Evolutionary conservation across 495 filamentous ascomycete species (phyloP).

Genomic region (Umbilicaria muhlenbergii): DNA sequence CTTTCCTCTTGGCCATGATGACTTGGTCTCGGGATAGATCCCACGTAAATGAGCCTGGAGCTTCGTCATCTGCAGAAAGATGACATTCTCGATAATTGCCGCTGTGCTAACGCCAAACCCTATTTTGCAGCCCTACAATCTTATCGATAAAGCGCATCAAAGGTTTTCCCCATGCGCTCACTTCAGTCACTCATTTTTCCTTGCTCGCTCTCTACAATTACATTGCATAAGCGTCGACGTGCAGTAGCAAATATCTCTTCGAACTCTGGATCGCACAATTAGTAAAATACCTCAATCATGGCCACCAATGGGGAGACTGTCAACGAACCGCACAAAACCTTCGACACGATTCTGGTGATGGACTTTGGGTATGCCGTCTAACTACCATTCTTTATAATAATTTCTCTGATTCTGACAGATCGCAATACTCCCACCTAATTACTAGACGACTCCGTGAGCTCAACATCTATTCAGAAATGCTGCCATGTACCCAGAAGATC

Average conservation of each 20-base stretch:
- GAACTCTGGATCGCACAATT: not conserved
- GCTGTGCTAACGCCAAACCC: too few relatives aligned
- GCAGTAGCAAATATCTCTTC: not conserved
- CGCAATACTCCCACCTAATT: conserved; percentile 61
- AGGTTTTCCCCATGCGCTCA: too few relatives aligned
- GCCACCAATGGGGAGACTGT: conserved; percentile 16
- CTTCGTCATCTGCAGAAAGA: too few relatives aligned
- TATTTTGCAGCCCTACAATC: too few relatives aligned
- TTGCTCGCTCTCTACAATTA: too few relatives aligned
- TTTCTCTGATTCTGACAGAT: conserved; percentile 13
- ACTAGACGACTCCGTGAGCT: conserved; percentile 60
- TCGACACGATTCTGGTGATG: conserved; percentile 50
- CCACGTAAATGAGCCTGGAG: too few relatives aligned
- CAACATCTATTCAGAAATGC: conserved; percentile 82
- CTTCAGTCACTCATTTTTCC: too few relatives aligned
- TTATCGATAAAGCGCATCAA: too few relatives aligned
- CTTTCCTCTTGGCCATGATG: conserved; percentile 12
- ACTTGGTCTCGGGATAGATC: too few relatives aligned
- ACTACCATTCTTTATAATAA: not conserved
- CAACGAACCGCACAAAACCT: conserved; percentile 36
- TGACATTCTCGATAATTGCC: too few relatives aligned
- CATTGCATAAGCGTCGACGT: not conserved
- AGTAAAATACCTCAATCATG: not conserved
- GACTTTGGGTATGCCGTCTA: conserved; percentile 37
- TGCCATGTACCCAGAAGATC: conserved; percentile 81